phyloP scores from a whole-genome alignment of 441 rosid genomes.

The Aquilaria agallochum region DNA sequence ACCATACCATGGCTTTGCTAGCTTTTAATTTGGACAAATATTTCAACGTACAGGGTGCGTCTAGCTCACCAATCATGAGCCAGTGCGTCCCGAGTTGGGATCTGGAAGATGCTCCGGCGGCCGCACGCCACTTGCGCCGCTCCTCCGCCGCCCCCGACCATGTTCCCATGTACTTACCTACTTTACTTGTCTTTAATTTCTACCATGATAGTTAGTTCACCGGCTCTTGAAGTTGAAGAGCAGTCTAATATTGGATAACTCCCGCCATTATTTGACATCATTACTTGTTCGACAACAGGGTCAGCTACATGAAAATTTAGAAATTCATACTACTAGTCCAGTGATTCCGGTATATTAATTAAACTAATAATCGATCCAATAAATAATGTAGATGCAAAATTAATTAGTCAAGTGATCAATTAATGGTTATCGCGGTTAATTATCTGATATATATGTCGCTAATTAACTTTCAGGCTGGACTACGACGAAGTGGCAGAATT shows the following conservation, averaged over 20 bases:
- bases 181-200: background rate
- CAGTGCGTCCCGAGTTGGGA: constrained; percentile 87
- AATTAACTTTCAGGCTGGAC: constrained; percentile 40
- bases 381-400: too few species aligned
- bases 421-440: too few species aligned
- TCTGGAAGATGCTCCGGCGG: constrained; percentile 37
- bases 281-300: too few species aligned
- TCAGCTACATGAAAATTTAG: too few species aligned
- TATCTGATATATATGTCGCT: background rate
- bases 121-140: constrained; percentile 26
- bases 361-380: too few species aligned
- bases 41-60: too few species aligned
- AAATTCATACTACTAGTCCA: too few species aligned
- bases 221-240: too few species aligned
- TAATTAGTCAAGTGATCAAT: too few species aligned
- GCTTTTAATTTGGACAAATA: too few species aligned
- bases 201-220: background rate
- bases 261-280: background rate
- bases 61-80: constrained; percentile 35
- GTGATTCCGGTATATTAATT: too few species aligned
- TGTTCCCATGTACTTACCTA: constrained; percentile 36
- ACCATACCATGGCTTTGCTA: too few species aligned
- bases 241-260: background rate
- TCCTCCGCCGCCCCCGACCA: constrained; percentile 34
- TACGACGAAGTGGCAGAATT: constrained; percentile 87